Conservation (phyloP, 139 green algal species). For the Chlorella sp. region DNA sequence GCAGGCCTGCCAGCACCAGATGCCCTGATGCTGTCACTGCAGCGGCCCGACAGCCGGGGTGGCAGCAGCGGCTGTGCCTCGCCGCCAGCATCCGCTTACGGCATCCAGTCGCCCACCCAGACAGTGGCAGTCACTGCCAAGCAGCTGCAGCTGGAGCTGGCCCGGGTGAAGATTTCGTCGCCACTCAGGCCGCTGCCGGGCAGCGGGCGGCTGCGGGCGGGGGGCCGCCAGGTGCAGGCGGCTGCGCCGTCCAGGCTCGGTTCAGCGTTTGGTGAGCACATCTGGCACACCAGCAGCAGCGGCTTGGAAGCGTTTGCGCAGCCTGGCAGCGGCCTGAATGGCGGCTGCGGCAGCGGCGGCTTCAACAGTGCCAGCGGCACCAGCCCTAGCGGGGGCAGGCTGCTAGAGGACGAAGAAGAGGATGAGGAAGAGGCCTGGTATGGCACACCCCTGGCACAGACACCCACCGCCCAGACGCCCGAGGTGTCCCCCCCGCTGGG, state of each 20-base stretch:
- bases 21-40: too few species aligned
- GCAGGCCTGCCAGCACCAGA: too few species aligned
- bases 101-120: neutral
- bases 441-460: conserved; percentile 12
- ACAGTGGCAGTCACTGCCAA: neutral
- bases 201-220: neutral
- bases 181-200: neutral
- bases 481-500: neutral
- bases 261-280: neutral
- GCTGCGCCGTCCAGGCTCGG: neutral
- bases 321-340: neutral
- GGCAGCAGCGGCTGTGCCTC: neutral
- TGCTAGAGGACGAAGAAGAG: neutral
- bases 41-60: neutral
- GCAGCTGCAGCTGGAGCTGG: conserved; percentile 32
- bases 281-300: neutral
- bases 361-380: neutral
- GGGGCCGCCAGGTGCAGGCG: neutral
- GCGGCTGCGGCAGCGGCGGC: neutral
- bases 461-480: neutral
- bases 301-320: neutral
- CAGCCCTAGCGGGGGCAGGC: neutral
- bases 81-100: neutral
- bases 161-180: neutral
- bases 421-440: neutral